Evolutionary conservation across 179 eudicot genomes (phyloP).

Genomic region (Vitellaria paradoxa): DNA sequence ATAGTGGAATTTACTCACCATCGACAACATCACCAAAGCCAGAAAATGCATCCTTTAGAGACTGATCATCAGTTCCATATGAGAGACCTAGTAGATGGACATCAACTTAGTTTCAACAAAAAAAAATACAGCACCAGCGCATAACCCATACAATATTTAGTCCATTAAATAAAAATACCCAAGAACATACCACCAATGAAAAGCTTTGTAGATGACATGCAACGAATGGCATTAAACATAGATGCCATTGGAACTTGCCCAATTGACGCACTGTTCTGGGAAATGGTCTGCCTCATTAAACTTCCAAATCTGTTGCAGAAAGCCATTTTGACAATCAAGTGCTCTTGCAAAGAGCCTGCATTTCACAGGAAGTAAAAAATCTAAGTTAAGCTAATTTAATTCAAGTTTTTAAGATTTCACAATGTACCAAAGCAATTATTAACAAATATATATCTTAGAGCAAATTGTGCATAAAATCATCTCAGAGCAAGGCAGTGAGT

Average conservation of each 20-base stretch:
- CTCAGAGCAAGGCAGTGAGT: too few relatives aligned
- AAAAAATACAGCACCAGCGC: not conserved
- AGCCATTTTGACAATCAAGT: constrained; percentile 42
- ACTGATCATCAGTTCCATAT: constrained; percentile 52
- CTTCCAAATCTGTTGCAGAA: constrained; percentile 51
- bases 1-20: constrained; percentile 33
- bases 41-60: constrained; percentile 62
- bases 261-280: constrained; percentile 28
- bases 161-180: not conserved
- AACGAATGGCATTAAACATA: constrained; percentile 36
- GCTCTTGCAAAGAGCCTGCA: constrained; percentile 13
- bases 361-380: not conserved
- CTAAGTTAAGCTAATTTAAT: not conserved
- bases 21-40: constrained; percentile 70
- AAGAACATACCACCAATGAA: constrained; percentile 63
- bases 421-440: not conserved
- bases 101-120: not conserved
- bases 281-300: constrained; percentile 46
- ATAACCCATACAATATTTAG: not conserved
- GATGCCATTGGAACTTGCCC: constrained; percentile 27
- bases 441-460: too few relatives aligned
- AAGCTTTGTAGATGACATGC: constrained; percentile 41
- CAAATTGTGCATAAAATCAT: too few relatives aligned
- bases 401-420: not conserved
- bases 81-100: constrained; percentile 50